Base-by-base conservation (phyloP, 148 eudicot species). In the Hydrangea macrophylla region DNA sequence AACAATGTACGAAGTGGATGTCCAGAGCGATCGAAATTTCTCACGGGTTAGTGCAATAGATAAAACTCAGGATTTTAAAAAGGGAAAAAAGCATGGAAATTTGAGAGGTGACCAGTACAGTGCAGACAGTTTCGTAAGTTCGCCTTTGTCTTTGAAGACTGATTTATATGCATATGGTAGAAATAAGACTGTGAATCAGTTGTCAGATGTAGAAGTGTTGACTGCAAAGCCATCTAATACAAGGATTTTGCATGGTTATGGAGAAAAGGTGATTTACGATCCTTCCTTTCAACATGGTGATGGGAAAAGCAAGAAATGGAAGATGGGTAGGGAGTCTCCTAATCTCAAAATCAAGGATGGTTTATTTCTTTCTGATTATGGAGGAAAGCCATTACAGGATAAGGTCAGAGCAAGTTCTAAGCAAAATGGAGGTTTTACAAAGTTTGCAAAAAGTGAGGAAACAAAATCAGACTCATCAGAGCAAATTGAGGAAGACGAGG, bases 391-490 rank as follows among this genome's bases (percentile, higher is more conserved):
- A 35, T 37, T 53, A 23, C 68, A 65, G 50, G 84, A 79, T 39
- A 80, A 79, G 70, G 51, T 64, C 50, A 75, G 69, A 62, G 73
- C 68, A 48, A 55, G 42, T 25, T 27, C 81, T 70, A 32, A 60
- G 35, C 83, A 64, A 60, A 79, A 79, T 67, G 87, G 81, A 73
- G 83, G 76, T 58, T 66, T 65, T 28, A 75, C 77, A 54, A 64
- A 63, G 62, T 75, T 72, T 39, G 30, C 42, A 25, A 81, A 75
- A 60, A 81, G 74, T 60, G 96, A 83, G 58, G 92, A 90, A 55
- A 90, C 96, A 23, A 90, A 87, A 35, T 90, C 92, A 9, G 92
- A 80, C 75, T 87, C 96, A 61, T 90, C 90, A 22, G 88, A 78
- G 48, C 82, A 81, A 53, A 61, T 58, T 55, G 83, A 74, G 51